phyloP scores from a whole-genome alignment of 2,329 filamentous ascomycete species.

The Colletotrichum tanaceti region DNA sequence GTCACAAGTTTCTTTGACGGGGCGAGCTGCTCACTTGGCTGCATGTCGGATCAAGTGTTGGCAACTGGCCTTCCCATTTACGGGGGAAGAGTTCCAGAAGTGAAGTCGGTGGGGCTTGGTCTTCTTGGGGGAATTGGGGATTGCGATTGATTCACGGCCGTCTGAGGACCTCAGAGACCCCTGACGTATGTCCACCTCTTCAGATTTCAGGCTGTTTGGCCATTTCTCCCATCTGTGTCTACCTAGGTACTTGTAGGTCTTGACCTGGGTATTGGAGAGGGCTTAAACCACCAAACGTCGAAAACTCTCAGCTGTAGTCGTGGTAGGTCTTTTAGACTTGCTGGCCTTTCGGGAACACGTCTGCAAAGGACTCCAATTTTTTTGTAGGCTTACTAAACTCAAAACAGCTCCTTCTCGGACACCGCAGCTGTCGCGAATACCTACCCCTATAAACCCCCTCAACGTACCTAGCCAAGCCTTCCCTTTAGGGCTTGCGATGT shows the following conservation, averaged over 20 bases:
- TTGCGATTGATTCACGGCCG: slow-evolving; percentile 9
- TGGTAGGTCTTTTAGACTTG: too few relatives aligned
- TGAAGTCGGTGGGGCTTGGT: slow-evolving; percentile 21
- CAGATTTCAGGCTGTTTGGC: not conserved
- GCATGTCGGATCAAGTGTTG: slow-evolving; percentile 3
- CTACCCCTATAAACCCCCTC: too few relatives aligned
- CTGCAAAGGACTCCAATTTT: too few relatives aligned
- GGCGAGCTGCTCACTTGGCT: not conserved
- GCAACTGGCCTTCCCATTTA: not conserved
- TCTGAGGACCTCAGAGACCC: not conserved
- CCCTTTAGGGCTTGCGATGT: too few relatives aligned
- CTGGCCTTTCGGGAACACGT: too few relatives aligned
- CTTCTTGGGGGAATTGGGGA: slow-evolving; percentile 5
- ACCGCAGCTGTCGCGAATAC: not conserved
- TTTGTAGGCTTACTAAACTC: too few relatives aligned
- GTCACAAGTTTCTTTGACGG: not conserved
- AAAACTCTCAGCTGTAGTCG: too few relatives aligned
- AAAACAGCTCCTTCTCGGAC: not conserved
- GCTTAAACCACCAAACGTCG: too few relatives aligned
- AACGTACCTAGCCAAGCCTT: too few relatives aligned
- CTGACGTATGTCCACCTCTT: slow-evolving; percentile 9
- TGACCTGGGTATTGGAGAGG: too few relatives aligned
- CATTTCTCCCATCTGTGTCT: too few relatives aligned
- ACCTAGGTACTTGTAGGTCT: too few relatives aligned
- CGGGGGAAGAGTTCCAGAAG: not conserved